These are phyloP conservation scores for Didymella pomorum DNA, from an alignment of 2,329 filamentous ascomycete species.

Conservation along the genomic window DNA sequence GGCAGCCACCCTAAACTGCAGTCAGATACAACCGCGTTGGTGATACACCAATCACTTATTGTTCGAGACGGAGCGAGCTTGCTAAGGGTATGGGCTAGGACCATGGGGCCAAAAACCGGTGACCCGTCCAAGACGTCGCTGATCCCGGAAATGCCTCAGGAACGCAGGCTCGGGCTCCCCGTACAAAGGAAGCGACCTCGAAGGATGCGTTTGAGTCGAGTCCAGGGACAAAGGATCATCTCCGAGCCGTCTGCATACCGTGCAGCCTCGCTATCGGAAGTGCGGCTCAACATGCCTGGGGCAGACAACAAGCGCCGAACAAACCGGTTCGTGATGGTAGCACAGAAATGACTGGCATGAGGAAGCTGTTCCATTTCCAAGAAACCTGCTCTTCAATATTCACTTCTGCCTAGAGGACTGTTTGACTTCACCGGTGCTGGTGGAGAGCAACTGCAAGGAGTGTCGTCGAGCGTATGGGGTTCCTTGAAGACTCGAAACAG, in stretches of 20 bases:
- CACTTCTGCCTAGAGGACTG: constrained; percentile 43
- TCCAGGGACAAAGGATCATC: not conserved
- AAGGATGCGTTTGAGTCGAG: not conserved
- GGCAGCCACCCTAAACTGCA: not conserved
- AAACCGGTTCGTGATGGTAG: not conserved
- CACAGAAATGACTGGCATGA: not conserved
- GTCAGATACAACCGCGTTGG: not conserved
- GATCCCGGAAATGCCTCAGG: constrained; percentile 17
- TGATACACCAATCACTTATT: constrained; percentile 16
- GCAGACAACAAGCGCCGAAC: not conserved
- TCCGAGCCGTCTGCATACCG: constrained; percentile 1
- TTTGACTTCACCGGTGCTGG: constrained; percentile 44
- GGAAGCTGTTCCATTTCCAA: not conserved
- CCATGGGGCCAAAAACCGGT: constrained; percentile 37
- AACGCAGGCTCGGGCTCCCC: constrained; percentile 8
- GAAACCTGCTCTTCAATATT: constrained; percentile 25
- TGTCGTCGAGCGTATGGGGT: constrained; percentile 19
- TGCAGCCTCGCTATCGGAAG: constrained; percentile 4
- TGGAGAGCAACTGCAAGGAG: constrained; percentile 32
- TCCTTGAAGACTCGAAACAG: constrained; percentile 26
- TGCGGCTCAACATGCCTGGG: not conserved
- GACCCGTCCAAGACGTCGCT: constrained; percentile 22
- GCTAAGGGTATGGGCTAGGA: constrained; percentile 25
- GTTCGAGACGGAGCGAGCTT: constrained; percentile 6
- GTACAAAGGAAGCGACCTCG: not conserved